Percentiles rank a stretch among this genome's conserved stretches.
phyloP scores from a whole-genome alignment of 768 basidiomycete species.

The Amanita muscaria region DNA sequence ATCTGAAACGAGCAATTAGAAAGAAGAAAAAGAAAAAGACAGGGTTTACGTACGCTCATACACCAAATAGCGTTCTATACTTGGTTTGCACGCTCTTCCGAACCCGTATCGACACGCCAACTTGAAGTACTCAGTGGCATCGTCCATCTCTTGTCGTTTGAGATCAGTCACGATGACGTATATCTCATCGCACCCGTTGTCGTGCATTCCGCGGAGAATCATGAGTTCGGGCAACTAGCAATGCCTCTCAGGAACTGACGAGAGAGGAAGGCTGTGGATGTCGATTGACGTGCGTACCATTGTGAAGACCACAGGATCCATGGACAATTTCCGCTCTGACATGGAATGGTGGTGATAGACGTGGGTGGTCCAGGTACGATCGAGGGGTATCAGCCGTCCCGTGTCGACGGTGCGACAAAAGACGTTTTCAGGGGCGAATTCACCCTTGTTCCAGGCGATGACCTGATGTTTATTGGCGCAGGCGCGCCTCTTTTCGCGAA shows the following conservation, averaged over 20 bases:
- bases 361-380: constrained; percentile 76
- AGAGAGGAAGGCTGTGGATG: constrained; percentile 8
- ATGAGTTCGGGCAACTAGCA: constrained; percentile 67
- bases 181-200: constrained; percentile 69
- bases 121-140: constrained; percentile 71
- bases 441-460: constrained; percentile 59
- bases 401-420: constrained; percentile 77
- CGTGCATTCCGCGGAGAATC: constrained; percentile 75
- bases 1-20: constrained; percentile 24
- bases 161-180: constrained; percentile 74
- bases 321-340: constrained; percentile 60
- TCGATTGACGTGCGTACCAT: constrained; percentile 41
- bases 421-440: constrained; percentile 71
- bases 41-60: constrained; percentile 49
- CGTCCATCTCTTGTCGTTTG: constrained; percentile 75
- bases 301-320: constrained; percentile 77
- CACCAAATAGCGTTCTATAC: constrained; percentile 58
- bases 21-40: constrained; percentile 5
- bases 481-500: constrained; percentile 57
- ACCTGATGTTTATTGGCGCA: constrained; percentile 38
- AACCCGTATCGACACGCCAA: constrained; percentile 60
- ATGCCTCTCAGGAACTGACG: neutral
- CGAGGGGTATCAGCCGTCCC: constrained; percentile 67
- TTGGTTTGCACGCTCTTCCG: constrained; percentile 54
- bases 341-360: constrained; percentile 73